Evolutionary conservation across 202 grass and related monocot genomes (phyloP).

Genomic region (Sporobolus alterniflorus): DNA sequence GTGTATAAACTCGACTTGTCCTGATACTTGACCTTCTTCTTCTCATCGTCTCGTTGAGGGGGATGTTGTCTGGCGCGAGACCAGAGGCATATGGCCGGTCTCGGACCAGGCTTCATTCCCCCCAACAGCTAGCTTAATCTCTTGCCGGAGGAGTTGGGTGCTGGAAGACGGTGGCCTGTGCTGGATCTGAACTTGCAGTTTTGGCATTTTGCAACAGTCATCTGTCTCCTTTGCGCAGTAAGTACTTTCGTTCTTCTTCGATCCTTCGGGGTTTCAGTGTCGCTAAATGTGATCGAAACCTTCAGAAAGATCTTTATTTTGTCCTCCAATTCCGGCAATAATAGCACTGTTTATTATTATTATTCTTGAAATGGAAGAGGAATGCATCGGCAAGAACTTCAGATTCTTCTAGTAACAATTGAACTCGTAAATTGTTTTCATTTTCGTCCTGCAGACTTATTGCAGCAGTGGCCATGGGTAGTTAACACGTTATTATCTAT

Average conservation of each 20-base stretch:
- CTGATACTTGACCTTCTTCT: not conserved
- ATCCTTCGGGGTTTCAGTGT: not conserved
- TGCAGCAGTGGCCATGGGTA: not conserved
- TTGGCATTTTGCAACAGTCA: not conserved
- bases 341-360: not conserved
- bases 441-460: not conserved
- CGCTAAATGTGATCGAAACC: not conserved
- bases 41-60: constrained; percentile 35
- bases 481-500: not conserved
- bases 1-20: not conserved
- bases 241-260: not conserved
- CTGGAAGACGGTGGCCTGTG: not conserved
- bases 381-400: not conserved
- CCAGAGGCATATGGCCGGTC: constrained; percentile 16
- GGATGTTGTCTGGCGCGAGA: constrained; percentile 49
- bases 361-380: not conserved
- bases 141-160: not conserved
- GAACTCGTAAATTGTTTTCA: not conserved
- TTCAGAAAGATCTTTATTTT: not conserved
- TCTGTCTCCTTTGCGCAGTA: not conserved
- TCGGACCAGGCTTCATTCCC: constrained; percentile 99
- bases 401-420: not conserved
- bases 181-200: not conserved
- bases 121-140: constrained; percentile 42
- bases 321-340: too few species aligned